Evolutionary conservation across 2,329 filamentous ascomycete genomes (phyloP).

Genomic region (Trichophyton simii): DNA sequence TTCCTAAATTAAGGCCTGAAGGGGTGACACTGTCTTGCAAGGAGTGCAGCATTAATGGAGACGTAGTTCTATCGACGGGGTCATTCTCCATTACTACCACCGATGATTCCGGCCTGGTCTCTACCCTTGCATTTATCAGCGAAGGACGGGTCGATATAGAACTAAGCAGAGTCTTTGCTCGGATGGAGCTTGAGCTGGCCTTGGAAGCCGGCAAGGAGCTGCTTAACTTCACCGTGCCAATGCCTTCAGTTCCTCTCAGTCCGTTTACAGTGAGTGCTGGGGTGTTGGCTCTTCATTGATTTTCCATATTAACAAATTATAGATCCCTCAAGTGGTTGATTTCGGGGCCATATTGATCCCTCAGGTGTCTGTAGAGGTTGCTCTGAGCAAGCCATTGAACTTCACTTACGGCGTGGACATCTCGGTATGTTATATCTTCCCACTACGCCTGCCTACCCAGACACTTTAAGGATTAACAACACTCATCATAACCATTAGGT

Average conservation of each 20-base stretch:
- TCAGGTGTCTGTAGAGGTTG: conserved; percentile 10
- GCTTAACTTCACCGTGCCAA: conserved; percentile 12
- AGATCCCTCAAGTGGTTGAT: conserved; percentile 16
- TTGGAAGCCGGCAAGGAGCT: conserved; percentile 9
- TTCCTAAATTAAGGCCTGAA: conserved; percentile 10
- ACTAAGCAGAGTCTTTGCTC: conserved; percentile 13
- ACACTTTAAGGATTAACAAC: neutral
- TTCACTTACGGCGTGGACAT: conserved; percentile 17
- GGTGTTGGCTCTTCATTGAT: too few species aligned
- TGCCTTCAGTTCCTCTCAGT: conserved; percentile 15
- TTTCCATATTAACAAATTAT: neutral
- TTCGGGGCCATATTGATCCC: conserved; percentile 14
- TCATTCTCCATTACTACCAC: conserved; percentile 12
- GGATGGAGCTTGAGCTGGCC: conserved; percentile 15
- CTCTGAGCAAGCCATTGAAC: conserved; percentile 9
- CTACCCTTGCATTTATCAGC: conserved; percentile 14
- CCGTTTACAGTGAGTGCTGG: conserved; percentile 14
- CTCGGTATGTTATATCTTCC: conserved; percentile 8
- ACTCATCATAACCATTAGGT: neutral
- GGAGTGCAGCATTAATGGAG: conserved; percentile 14
- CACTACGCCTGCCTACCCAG: too few species aligned
- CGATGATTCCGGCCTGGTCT: conserved; percentile 4
- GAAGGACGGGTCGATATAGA: conserved; percentile 14
- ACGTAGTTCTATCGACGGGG: conserved; percentile 13
- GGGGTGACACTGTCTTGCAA: conserved; percentile 15